These are phyloP conservation scores for Yamadazyma olivae DNA, from an alignment of 805 yeast species.

Conservation along the genomic window DNA sequence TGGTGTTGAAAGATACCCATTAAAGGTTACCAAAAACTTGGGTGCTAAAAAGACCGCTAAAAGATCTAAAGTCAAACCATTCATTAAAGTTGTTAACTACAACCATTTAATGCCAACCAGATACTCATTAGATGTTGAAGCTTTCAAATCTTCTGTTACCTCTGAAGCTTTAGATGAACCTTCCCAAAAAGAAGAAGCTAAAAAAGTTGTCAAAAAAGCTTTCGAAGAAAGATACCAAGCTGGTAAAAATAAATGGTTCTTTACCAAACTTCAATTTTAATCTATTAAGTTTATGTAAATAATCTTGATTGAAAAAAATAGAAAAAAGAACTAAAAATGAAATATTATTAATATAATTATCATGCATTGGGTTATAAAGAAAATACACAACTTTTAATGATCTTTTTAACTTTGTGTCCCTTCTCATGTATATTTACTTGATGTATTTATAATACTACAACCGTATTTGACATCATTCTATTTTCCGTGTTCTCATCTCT, in stretches of 20 bases:
- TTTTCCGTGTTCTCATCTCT: too few species aligned
- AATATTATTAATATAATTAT: constrained; percentile 4
- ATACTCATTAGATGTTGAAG: constrained; percentile 96
- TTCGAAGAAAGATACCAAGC: constrained; percentile 99
- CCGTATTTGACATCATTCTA: too few species aligned
- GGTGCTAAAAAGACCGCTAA: constrained; percentile 95
- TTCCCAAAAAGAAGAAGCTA: constrained; percentile 97
- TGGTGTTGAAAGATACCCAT: constrained; percentile 98
- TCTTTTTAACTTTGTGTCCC: constrained; percentile 11
- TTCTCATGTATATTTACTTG: constrained; percentile 16
- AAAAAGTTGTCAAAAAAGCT: constrained; percentile 98
- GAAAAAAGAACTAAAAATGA: constrained; percentile 1
- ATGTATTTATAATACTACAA: constrained; percentile 14
- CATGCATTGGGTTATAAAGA: constrained; percentile 22
- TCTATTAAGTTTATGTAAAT: constrained; percentile 15
- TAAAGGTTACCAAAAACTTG: constrained; percentile 92
- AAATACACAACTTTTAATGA: constrained; percentile 18
- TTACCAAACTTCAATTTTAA: constrained; percentile 95
- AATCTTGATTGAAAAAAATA: neutral
- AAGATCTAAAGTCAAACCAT: constrained; percentile 98
- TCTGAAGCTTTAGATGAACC: constrained; percentile 96
- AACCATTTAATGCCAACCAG: constrained; percentile 99
- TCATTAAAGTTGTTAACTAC: constrained; percentile 98
- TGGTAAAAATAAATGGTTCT: constrained; percentile 99
- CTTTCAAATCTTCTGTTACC: constrained; percentile 87